phyloP scores from a whole-genome alignment of 2,329 filamentous ascomycete species.

The Talaromyces atroroseus region DNA sequence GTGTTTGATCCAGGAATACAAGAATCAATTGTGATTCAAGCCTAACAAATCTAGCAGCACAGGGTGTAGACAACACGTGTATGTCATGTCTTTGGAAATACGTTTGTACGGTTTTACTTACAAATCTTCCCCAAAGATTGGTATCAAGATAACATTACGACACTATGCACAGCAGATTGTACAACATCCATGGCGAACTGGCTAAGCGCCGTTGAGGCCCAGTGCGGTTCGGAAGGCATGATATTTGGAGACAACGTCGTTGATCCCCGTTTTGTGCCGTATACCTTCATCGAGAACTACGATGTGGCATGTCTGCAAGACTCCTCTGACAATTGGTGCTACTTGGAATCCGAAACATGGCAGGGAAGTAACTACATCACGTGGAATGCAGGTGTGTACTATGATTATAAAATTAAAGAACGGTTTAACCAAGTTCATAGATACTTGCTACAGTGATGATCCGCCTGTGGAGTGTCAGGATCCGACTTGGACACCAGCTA shows the following conservation, averaged over 20 bases:
- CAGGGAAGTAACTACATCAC: neutral
- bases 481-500: neutral
- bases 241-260: neutral
- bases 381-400: neutral
- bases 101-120: too few species aligned
- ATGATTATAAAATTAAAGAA: too few species aligned
- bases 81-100: too few species aligned
- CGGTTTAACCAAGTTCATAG: too few species aligned
- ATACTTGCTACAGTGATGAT: neutral
- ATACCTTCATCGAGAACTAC: neutral
- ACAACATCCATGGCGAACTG: neutral
- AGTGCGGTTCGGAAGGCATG: neutral
- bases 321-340: neutral
- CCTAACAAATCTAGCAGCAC: too few species aligned
- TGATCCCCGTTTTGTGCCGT: neutral
- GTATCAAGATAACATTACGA: conserved; percentile 1
- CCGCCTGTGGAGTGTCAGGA: too few species aligned
- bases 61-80: too few species aligned
- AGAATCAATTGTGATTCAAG: too few species aligned
- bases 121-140: neutral
- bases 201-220: neutral
- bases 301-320: conserved; percentile 2
- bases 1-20: too few species aligned
- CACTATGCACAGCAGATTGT: neutral
- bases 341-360: neutral